Base-by-base conservation (phyloP, 208 protist genomes). In the Crithidia mellificae region DNA sequence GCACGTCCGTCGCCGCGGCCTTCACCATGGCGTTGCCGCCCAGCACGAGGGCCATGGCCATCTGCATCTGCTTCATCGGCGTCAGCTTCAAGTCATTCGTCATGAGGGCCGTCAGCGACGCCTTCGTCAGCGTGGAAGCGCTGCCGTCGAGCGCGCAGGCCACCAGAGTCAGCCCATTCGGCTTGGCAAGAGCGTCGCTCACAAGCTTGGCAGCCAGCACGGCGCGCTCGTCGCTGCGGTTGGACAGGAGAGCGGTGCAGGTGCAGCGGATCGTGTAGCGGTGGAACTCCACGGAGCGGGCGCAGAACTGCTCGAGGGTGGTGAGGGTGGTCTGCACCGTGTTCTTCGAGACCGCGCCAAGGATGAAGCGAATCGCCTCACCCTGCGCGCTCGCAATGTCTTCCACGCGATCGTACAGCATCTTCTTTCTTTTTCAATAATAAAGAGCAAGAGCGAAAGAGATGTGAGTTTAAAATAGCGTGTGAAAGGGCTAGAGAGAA, bases 341-440 rank as follows among this genome's bases (percentile, higher is more conserved):
- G 68, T 78, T 86, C 76, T 89, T 88, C 27, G 84, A 85, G 17
- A 87, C 87, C 12, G 87, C 80, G 6, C 81, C 46, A 17, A 93
- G 61, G 27, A 92, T 70, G 74, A 91, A 92, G 47, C 88, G 84
- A 32, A 94, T 80, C n/a, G 81, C 71, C 51, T 88, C 81, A 14
- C 83, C 82, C 47, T 86, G 85, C 32, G 88, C 74, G 63, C 68
- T 80, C 51, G 75, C 83, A 29, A 93, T 78, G 52, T 96, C 90
- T 51, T 84, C 82, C 6, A 88, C 83, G 64, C 85, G 83, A 62
- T 95, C 84, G 70, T 89, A 81, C 78, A 89, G 62, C 86, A 92
- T 93, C 49, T 47, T 29, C 50, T 32, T 41, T 44, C 20, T 67
- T 46, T 8, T 6, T 19, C 0, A n/a, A 53, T 22, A 19, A 3